These are phyloP conservation scores for Rutstroemia sp. DNA, from an alignment of 2,329 filamentous ascomycete genomes.

Conservation along the genomic window DNA sequence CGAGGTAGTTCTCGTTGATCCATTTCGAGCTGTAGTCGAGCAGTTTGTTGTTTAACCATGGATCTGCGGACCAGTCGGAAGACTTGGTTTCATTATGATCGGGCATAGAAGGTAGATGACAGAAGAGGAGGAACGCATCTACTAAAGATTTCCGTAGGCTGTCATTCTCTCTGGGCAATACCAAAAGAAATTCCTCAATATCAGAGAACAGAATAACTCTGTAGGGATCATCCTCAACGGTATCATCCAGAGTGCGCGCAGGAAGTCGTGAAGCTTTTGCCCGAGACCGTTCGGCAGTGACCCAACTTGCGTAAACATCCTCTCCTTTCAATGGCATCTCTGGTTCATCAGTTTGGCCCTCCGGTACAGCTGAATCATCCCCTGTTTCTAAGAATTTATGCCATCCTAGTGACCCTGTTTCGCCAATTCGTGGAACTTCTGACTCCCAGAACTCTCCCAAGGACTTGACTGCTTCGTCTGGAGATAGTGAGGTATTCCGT, in stretches of 20 bases:
- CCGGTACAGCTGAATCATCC: constrained; percentile 15
- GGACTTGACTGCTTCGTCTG: constrained; percentile 20
- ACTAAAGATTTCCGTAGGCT: constrained; percentile 43
- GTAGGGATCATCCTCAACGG: constrained; percentile 73
- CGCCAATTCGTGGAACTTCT: constrained; percentile 72
- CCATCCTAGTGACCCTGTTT: constrained; percentile 67
- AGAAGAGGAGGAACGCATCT: constrained; percentile 65
- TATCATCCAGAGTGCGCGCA: constrained; percentile 66
- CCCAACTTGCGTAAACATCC: constrained; percentile 38
- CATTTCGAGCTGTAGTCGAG: constrained; percentile 23
- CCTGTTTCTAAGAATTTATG: constrained; percentile 36
- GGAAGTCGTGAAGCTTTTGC: constrained; percentile 48
- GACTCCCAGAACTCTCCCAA: constrained; percentile 83
- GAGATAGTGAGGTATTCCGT: constrained; percentile 31
- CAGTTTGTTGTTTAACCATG: constrained; percentile 41
- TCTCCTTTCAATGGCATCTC: constrained; percentile 13
- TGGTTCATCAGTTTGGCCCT: constrained; percentile 16
- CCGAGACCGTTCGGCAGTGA: constrained; percentile 44
- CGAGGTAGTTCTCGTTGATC: constrained; percentile 11
- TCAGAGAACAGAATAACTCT: constrained; percentile 76
- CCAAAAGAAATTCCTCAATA: constrained; percentile 54
- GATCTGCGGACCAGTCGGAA: constrained; percentile 39
- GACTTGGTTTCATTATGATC: constrained; percentile 18
- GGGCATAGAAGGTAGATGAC: constrained; percentile 48
- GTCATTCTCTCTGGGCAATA: constrained; percentile 37